Conservation (phyloP, 2,329 filamentous ascomycete genomes). For the Sarocladiaceae sp. region DNA sequence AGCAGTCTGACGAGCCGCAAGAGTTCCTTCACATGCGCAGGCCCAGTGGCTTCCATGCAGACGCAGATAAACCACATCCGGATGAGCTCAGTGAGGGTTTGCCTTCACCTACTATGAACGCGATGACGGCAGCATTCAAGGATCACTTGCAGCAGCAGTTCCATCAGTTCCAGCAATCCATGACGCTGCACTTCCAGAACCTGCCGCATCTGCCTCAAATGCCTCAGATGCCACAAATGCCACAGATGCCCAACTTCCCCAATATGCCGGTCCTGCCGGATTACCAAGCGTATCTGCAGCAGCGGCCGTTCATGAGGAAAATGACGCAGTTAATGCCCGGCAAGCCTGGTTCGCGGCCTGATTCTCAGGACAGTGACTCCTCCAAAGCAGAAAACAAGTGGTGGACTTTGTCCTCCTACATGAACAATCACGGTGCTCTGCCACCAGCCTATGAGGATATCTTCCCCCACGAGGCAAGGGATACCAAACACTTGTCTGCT, state of each 20-base stretch:
- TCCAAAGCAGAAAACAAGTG: conserved; percentile 52
- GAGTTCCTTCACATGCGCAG: conserved; percentile 31
- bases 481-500: conserved; percentile 55
- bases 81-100: conserved; percentile 34
- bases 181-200: conserved; percentile 63
- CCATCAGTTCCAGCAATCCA: conserved; percentile 70
- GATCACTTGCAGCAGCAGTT: conserved; percentile 71
- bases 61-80: conserved; percentile 17
- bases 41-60: conserved; percentile 19
- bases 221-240: conserved; percentile 60
- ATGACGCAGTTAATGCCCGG: conserved; percentile 71
- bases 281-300: conserved; percentile 64
- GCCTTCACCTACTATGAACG: conserved; percentile 44
- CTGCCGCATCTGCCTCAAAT: conserved; percentile 48
- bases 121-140: conserved; percentile 65
- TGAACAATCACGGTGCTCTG: conserved; percentile 43
- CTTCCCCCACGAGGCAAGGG: conserved; percentile 54
- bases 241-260: conserved; percentile 49
- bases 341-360: conserved; percentile 48
- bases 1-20: conserved; percentile 26
- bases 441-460: conserved; percentile 79
- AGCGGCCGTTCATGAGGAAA: conserved; percentile 61
- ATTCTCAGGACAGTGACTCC: conserved; percentile 35
- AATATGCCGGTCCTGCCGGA: conserved; percentile 62
- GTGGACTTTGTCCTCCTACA: conserved; percentile 63